Base-by-base conservation (phyloP, 305 asterid species). In the Fraxinus angustifolia region DNA sequence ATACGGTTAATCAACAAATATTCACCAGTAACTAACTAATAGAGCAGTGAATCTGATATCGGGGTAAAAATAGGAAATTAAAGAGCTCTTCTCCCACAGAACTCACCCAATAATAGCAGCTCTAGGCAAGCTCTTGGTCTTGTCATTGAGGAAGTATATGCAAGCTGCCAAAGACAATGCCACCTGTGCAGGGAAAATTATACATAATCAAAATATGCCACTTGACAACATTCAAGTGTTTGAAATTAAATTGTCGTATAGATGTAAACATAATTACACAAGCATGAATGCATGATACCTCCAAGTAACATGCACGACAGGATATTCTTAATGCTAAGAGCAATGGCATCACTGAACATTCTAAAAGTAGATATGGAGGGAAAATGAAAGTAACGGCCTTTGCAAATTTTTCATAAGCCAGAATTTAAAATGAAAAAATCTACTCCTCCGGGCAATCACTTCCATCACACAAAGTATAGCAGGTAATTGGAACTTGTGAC, bases 91-190 rank as follows among this genome's bases (percentile, higher is more conserved):
- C 35, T 26, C 73, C 45, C 75, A 26, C 75, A 67, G 35, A 85
- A 84, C 98, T 88, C 81, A 93, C 99, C 99, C 99, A 8, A 93
- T 92, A 84, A 91, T 85, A 81, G 94, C 87, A 83, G 97, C 93
- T 88, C 99, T 90, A 84, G 88, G 84, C 84, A 95, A 53, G 87
- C 92, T 95, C 87, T 95, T 92, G 88, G 87, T 92, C 91, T 95
- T 95, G 93, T 93, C 99, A 81, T 95, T 93, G 70, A 95, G 95
- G 90, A 94, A 95, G 90, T 91, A 95, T 83, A 95, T 87, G 92
- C 98, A 95, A 78, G 97, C 99, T 76, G 88, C 96, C 80, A 95
- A 86, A 81, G 98, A 95, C 79, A 95, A 82, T 16, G 99, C 99
- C 58, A 95, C 97, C 98, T 94, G 91, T 74, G 80, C 76, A 81